A percentile compares a stretch with the other conserved stretches of the same genome.
Evolutionary conservation across 1,139 yeast species (phyloP).

Genomic region (Geotrichum klebahnii): DNA sequence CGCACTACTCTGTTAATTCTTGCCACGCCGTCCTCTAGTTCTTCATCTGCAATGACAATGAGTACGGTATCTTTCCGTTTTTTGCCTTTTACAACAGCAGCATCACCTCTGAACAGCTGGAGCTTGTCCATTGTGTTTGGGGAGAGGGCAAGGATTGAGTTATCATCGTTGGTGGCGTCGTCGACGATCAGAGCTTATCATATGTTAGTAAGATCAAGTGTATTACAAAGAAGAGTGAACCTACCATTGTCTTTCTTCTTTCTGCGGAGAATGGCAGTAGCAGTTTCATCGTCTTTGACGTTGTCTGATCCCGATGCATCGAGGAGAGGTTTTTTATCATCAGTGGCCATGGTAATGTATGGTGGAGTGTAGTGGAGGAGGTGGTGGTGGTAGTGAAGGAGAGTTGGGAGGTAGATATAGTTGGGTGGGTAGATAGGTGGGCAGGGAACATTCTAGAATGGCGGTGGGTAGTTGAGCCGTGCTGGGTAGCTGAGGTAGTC

Average conservation of each 20-base stretch:
- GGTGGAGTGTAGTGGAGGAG: conserved; percentile 7
- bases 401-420: background rate
- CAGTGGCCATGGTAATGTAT: conserved; percentile 16
- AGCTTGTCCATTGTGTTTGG: conserved; percentile 92
- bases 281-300: conserved; percentile 73
- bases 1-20: conserved; percentile 93
- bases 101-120: conserved; percentile 95
- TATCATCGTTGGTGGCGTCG: conserved; percentile 95
- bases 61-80: conserved; percentile 97
- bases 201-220: conserved; percentile 1
- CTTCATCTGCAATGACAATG: conserved; percentile 94
- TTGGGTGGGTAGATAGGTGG: background rate
- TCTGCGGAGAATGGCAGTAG: conserved; percentile 94
- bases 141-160: conserved; percentile 91
- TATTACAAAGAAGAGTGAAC: conserved; percentile 23
- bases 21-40: conserved; percentile 92
- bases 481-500: background rate
- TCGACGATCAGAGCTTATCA: conserved; percentile 72
- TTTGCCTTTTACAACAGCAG: conserved; percentile 95
- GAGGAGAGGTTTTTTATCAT: conserved; percentile 36
- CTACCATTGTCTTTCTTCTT: conserved; percentile 88
- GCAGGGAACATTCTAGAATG: conserved; percentile 12
- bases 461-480: background rate
- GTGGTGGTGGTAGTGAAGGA: conserved; percentile 11
- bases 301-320: conserved; percentile 56